Conservation (phyloP, 1,284 basidiomycete genomes). For the Ustilago xerochloae region DNA sequence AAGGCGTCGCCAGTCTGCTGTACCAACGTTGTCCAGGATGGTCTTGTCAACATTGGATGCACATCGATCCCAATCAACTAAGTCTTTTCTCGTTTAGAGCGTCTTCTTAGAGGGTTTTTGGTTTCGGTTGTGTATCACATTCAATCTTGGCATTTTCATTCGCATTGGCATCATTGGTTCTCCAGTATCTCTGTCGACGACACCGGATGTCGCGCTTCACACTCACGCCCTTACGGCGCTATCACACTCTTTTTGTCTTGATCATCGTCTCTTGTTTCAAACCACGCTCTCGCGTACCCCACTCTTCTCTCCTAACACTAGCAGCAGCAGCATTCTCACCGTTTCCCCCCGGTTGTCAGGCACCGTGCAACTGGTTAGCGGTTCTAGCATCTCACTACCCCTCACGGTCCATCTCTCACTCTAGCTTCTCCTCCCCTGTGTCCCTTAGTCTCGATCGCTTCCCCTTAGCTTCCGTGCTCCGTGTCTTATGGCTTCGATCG, state of each 20-base stretch:
- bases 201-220: conserved; percentile 33
- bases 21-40: conserved; percentile 53
- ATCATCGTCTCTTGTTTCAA: conserved; percentile 20
- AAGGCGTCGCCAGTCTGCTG: conserved; percentile 54
- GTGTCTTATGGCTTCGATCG: conserved; percentile 23
- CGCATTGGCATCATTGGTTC: conserved; percentile 11
- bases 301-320: conserved; percentile 13
- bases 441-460: background rate
- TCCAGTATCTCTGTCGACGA: conserved; percentile 13
- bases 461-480: conserved; percentile 7
- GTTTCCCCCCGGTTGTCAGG: conserved; percentile 10
- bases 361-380: conserved; percentile 7
- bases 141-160: conserved; percentile 7
- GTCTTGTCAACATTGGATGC: conserved; percentile 58
- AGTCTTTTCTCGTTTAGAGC: background rate
- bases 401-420: background rate
- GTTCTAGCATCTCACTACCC: conserved; percentile 9
- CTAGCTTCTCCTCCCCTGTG: conserved; percentile 15
- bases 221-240: background rate
- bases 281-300: conserved; percentile 12
- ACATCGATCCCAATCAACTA: conserved; percentile 57
- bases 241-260: conserved; percentile 17
- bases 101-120: conserved; percentile 6
- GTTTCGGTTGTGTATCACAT: background rate
- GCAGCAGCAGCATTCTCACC: conserved; percentile 36